Evolutionary conservation across 169 alveolate genomes (phyloP).

Genomic region (Eimeria falciformis): DNA sequence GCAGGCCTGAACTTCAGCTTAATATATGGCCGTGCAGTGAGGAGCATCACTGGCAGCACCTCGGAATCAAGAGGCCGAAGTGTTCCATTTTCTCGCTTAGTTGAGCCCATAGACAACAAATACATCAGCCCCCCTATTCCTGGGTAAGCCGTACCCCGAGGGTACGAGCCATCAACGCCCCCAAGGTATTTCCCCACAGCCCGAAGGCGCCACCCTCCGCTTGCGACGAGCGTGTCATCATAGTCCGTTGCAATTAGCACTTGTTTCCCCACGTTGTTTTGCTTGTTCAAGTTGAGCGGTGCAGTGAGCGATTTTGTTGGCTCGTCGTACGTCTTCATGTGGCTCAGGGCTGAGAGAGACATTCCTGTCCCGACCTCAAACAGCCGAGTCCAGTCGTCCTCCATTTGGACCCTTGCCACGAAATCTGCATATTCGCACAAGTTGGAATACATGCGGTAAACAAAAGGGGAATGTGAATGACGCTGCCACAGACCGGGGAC

Average conservation of each 20-base stretch:
- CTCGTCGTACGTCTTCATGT: background rate
- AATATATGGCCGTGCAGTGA: conserved; percentile 21
- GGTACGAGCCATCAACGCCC: conserved; percentile 21
- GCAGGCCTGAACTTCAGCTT: conserved; percentile 8
- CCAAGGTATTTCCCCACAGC: background rate
- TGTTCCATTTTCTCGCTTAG: background rate
- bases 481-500: too few relatives aligned
- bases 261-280: background rate
- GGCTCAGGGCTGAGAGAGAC: background rate
- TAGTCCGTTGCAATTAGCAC: conserved; percentile 22
- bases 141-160: conserved; percentile 37
- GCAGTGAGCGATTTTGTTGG: background rate
- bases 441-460: too few relatives aligned
- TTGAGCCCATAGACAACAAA: conserved; percentile 18
- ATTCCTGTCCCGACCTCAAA: background rate
- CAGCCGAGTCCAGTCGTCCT: background rate
- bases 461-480: too few relatives aligned
- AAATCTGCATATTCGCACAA: background rate
- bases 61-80: background rate
- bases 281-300: background rate
- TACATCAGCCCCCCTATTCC: conserved; percentile 36
- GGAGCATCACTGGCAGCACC: conserved; percentile 40
- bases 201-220: conserved; percentile 56
- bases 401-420: background rate
- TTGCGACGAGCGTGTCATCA: conserved; percentile 48